A percentile compares a stretch with the other conserved stretches of the same genome.
phyloP scores from a whole-genome alignment of 441 rosid species.

The Pelargonium fulgidum region DNA sequence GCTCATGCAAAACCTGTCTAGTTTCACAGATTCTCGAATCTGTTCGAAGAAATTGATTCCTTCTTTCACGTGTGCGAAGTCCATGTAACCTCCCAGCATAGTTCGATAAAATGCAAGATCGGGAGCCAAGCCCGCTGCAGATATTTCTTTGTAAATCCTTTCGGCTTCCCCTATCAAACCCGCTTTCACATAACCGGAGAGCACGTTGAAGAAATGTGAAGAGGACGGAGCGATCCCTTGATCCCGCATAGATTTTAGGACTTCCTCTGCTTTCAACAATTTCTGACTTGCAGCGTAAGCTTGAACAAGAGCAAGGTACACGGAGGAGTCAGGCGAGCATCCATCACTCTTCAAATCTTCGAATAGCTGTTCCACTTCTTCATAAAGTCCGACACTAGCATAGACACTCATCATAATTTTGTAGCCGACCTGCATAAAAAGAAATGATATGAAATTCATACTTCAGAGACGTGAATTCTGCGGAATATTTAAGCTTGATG shows the following conservation, averaged over 20 bases:
- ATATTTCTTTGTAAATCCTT: constrained; percentile 42
- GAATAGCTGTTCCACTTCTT: constrained; percentile 48
- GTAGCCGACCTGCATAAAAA: constrained; percentile 60
- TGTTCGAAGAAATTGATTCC: constrained; percentile 50
- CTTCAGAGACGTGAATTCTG: no score
- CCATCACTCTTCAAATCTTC: constrained; percentile 54
- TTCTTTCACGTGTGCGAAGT: constrained; percentile 41
- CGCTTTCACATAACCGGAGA: constrained; percentile 45
- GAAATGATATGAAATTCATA: not conserved
- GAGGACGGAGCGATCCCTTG: constrained; percentile 42
- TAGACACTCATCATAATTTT: constrained; percentile 54
- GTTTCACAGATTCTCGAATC: constrained; percentile 32
- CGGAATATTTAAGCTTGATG: no score
- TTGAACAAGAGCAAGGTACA: constrained; percentile 47
- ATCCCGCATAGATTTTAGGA: constrained; percentile 40
- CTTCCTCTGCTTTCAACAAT: constrained; percentile 53
- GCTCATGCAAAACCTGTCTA: constrained; percentile 49
- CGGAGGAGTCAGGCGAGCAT: constrained; percentile 39
- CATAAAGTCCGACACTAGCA: constrained; percentile 36
- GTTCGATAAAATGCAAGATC: constrained; percentile 43
- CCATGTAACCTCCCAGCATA: constrained; percentile 61
- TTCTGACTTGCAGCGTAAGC: constrained; percentile 46
- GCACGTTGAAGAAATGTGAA: constrained; percentile 48
- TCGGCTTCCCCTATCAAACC: constrained; percentile 58
- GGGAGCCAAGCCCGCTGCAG: constrained; percentile 37